These are phyloP conservation scores for Vitis cinerea DNA, from an alignment of 164 flowering plant species.

Conservation along the genomic window DNA sequence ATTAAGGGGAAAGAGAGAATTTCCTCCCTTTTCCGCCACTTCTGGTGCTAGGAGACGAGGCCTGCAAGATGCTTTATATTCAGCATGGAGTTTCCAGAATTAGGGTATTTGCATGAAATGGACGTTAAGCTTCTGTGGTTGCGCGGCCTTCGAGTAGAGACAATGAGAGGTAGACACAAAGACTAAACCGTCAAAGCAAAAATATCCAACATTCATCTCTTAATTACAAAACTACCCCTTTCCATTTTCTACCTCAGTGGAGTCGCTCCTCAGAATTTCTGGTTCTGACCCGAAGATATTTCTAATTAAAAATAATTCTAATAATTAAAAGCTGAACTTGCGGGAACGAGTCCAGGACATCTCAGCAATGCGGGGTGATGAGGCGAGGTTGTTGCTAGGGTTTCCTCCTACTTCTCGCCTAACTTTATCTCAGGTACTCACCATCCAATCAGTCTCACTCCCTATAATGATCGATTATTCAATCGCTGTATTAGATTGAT, in stretches of 20 bases:
- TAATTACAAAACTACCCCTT: too few species aligned
- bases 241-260: too few species aligned
- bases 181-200: too few species aligned
- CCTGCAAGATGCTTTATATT: background rate
- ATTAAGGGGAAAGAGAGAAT: background rate
- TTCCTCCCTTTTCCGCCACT: background rate
- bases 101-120: background rate
- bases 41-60: background rate
- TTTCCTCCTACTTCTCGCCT: constrained; percentile 42
- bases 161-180: too few species aligned
- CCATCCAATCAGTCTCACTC: background rate
- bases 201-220: too few species aligned
- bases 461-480: background rate
- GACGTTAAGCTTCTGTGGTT: too few species aligned
- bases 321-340: background rate
- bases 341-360: background rate
- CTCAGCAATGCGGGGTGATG: constrained; percentile 42
- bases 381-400: constrained; percentile 49
- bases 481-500: too few species aligned
- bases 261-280: too few species aligned
- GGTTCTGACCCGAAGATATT: too few species aligned
- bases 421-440: constrained; percentile 32
- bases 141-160: too few species aligned
- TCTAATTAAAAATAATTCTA: too few species aligned
- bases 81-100: background rate